These are phyloP conservation scores for Citrullus amarus DNA, from an alignment of 306 rosid species.

Conservation along the genomic window DNA sequence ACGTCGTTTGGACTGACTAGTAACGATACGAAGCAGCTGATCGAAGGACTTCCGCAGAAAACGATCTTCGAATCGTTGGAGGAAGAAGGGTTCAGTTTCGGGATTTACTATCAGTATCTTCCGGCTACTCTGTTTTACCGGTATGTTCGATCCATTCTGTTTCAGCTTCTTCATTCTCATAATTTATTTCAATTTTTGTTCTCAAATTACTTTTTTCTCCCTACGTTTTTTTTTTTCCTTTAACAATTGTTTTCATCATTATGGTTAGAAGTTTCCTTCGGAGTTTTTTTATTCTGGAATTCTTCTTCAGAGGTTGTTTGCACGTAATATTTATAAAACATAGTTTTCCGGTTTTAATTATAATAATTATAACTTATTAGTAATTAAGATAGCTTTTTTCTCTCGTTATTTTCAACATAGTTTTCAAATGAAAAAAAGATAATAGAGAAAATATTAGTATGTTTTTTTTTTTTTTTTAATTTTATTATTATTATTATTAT, in stretches of 20 bases:
- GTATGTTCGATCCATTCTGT: conserved; percentile 10
- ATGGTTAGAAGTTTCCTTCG: neutral
- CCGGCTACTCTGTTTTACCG: conserved; percentile 65
- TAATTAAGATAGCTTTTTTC: too few relatives aligned
- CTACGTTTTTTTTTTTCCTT: neutral
- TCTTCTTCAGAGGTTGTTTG: neutral
- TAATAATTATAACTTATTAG: too few relatives aligned
- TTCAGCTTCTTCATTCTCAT: neutral
- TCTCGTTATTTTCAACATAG: too few relatives aligned
- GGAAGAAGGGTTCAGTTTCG: conserved; percentile 48
- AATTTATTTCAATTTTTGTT: neutral
- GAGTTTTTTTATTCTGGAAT: too few relatives aligned
- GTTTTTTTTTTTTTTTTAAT: too few relatives aligned
- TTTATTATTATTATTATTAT: too few relatives aligned
- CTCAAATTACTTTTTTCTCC: neutral
- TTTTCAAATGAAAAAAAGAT: too few relatives aligned
- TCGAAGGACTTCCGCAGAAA: conserved; percentile 69
- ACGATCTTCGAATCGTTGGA: conserved; percentile 69
- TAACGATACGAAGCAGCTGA: conserved; percentile 32
- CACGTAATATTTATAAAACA: neutral
- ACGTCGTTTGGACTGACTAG: conserved; percentile 55
- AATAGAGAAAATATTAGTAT: too few relatives aligned
- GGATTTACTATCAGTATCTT: conserved; percentile 48
- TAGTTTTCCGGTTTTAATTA: neutral
- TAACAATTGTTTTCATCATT: neutral